phyloP scores from a whole-genome alignment of 164 flowering plant genomes.

The Platanus orientalis region DNA sequence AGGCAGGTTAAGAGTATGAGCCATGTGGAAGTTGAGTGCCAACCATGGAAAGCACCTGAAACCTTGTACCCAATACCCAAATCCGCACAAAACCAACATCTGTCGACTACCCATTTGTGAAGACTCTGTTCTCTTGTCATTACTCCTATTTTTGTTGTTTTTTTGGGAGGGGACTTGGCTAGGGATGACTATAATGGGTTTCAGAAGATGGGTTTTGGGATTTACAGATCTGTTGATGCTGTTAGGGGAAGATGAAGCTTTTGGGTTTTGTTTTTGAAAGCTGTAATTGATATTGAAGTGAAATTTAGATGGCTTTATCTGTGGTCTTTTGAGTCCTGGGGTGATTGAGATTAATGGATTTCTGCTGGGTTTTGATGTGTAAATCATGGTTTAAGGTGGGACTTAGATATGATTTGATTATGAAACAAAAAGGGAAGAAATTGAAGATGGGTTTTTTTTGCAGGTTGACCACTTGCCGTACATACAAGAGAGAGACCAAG shows the following conservation, averaged over 20 bases:
- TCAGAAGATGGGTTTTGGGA: constrained; percentile 18
- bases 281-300: neutral
- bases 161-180: constrained; percentile 4
- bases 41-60: constrained; percentile 95
- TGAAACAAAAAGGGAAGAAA: no score
- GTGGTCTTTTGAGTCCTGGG: constrained; percentile 3
- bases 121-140: constrained; percentile 17
- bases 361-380: constrained; percentile 5
- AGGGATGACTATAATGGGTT: constrained; percentile 20
- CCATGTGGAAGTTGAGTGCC: constrained; percentile 79
- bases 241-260: constrained; percentile 13
- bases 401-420: no score
- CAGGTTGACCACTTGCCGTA: no score
- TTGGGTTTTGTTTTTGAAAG: constrained; percentile 21
- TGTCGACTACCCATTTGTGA: constrained; percentile 30
- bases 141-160: constrained; percentile 8
- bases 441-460: no score
- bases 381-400: constrained; percentile 3
- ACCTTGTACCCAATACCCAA: constrained; percentile 95
- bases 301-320: neutral
- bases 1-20: constrained; percentile 45
- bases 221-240: constrained; percentile 15
- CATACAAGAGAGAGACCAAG: no score
- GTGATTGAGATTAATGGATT: neutral
- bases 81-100: constrained; percentile 65